Base-by-base conservation (phyloP, 2,329 filamentous ascomycete species). In the Hymenoscyphus albidus region DNA sequence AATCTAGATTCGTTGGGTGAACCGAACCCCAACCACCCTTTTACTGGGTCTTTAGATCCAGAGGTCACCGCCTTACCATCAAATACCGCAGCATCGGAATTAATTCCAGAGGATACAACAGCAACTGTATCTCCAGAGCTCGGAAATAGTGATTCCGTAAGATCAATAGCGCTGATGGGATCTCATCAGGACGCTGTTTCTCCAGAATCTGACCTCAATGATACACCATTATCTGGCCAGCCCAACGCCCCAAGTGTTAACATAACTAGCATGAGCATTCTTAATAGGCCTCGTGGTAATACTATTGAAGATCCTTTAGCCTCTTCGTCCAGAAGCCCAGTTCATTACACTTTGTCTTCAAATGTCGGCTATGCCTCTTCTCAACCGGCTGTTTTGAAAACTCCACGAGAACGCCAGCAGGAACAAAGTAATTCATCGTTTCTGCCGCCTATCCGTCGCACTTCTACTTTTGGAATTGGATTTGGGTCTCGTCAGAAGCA, bases 381-480 rank as follows among this genome's bases (percentile, higher is more conserved):
- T 5, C 63, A 57, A 32, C 18, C 48, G 1, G 7, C 59, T 13
- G 39, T 44, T 16, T 22, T 58, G 39, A 56, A 63, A 42, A 48
- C 32, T 32, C 35, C 39, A 39, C 9, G 64, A 64, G 13, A 54
- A 35, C 31, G 27, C 10, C 63, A 67, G 18, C 64, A 64, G 38
- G 65, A 65, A 44, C 59, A 62, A 22, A 58, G 64, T 2, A 62
- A 48, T 13, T 32, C 68, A 5, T 68, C 70, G 1, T 88, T 88
- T 67, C 74, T 88, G 44, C 85, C 86, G 2, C 84, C 83, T 1
- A 86, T 88, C 64, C 80, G 84, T 57, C 80, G 84, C 39, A 81
- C 80, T 14, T 87, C 85, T 16, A 84, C 83, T 3, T 84, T 88
- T 73, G 82, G 81, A 54, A 70, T 80, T n/a, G 65, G 73, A 64